These are phyloP conservation scores for Clitoria ternatea DNA, from an alignment of 306 rosid genomes.

Conservation along the genomic window DNA sequence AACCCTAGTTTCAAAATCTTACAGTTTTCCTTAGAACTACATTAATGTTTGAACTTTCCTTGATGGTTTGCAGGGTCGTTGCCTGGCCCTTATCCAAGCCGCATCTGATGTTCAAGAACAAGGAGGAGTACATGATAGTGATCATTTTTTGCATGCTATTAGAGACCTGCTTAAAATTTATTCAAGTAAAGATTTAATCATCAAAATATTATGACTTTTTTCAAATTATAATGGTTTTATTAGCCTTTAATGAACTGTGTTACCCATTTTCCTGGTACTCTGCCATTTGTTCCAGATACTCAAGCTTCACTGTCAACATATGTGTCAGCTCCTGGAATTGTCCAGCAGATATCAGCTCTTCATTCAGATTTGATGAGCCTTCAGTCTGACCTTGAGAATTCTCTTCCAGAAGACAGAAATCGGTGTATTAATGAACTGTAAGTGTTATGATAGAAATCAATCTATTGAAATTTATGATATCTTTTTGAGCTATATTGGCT, in stretches of 20 bases:
- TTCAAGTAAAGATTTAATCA: constrained; percentile 55
- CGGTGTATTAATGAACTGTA: constrained; percentile 93
- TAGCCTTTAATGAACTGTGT: constrained; percentile 21
- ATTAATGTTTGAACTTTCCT: constrained; percentile 12
- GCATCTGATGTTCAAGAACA: constrained; percentile 93
- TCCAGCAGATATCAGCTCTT: constrained; percentile 87
- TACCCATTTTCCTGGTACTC: constrained; percentile 5
- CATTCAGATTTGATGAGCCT: constrained; percentile 79
- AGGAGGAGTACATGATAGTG: constrained; percentile 96
- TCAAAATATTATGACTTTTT: constrained; percentile 7
- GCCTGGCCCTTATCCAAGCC: constrained; percentile 87
- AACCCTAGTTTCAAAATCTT: neutral
- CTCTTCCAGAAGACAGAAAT: constrained; percentile 96
- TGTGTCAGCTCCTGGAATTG: constrained; percentile 97
- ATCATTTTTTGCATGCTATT: constrained; percentile 86
- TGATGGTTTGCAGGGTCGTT: constrained; percentile 59
- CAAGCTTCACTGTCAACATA: constrained; percentile 79
- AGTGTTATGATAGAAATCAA: constrained; percentile 32
- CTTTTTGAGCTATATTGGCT: neutral
- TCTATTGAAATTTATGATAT: neutral
- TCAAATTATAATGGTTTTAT: constrained; percentile 12
- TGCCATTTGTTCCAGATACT: constrained; percentile 55
- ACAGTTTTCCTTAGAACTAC: neutral
- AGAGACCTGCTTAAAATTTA: constrained; percentile 92
- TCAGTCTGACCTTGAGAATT: constrained; percentile 84